These are phyloP conservation scores for Lasiosphaeria miniovina DNA, from an alignment of 495 filamentous ascomycete species.

Conservation along the genomic window DNA sequence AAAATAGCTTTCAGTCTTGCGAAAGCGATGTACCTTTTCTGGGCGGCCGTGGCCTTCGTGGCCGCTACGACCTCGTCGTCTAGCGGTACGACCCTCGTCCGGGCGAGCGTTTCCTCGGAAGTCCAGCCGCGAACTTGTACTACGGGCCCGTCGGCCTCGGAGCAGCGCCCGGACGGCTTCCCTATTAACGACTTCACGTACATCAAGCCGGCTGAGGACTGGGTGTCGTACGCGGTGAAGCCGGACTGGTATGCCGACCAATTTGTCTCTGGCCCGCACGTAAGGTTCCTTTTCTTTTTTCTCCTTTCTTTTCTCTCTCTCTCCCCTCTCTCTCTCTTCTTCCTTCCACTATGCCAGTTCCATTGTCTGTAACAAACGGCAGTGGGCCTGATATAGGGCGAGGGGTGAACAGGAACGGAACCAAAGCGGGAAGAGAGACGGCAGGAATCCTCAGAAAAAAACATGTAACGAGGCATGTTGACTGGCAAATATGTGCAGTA, in stretches of 20 bases:
- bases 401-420: neutral
- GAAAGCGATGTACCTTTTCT: neutral
- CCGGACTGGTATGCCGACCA: slow-evolving; percentile 22
- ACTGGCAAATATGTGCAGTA: slow-evolving; percentile 7
- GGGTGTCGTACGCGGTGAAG: slow-evolving; percentile 20
- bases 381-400: no score
- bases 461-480: no score
- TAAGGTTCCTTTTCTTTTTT: slow-evolving; percentile 6
- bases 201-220: slow-evolving; percentile 12
- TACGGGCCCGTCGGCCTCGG: slow-evolving; percentile 19
- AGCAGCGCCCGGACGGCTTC: slow-evolving; percentile 7
- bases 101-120: neutral
- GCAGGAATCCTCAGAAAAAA: no score
- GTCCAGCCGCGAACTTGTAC: slow-evolving; percentile 11
- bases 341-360: neutral
- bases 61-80: neutral
- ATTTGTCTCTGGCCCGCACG: slow-evolving; percentile 28
- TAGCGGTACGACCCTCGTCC: no score
- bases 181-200: slow-evolving; percentile 25
- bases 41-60: neutral
- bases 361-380: no score
- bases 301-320: neutral
- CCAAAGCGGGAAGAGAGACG: neutral
- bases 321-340: neutral
- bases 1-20: neutral